Percentiles rank a stretch among this genome's conserved stretches.
Evolutionary conservation across 257 asterid species (phyloP).

Genomic region (Thymus mandschuricus): DNA sequence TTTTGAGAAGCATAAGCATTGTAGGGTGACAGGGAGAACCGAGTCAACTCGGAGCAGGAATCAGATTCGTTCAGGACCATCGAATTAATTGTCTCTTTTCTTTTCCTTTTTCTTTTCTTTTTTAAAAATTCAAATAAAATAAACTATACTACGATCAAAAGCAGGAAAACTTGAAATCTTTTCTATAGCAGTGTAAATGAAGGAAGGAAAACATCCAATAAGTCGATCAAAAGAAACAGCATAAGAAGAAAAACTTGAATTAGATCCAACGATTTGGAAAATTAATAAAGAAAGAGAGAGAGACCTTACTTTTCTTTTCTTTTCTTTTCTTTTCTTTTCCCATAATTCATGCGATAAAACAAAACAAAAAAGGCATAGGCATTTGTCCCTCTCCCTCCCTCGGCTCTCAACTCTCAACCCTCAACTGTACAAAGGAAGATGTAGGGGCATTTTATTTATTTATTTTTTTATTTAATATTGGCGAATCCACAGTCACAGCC

Average conservation of each 20-base stretch:
- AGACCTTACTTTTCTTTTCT: too few species aligned
- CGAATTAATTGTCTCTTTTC: too few species aligned
- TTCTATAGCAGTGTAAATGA: not conserved
- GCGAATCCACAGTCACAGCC: too few species aligned
- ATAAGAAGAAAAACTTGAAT: not conserved
- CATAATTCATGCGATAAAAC: slow-evolving; percentile 35
- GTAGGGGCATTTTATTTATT: too few species aligned
- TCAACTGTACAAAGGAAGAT: slow-evolving; percentile 28
- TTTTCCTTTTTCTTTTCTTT: too few species aligned
- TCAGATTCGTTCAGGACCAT: slow-evolving; percentile 61
- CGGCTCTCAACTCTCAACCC: not conserved
- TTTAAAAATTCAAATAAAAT: too few species aligned
- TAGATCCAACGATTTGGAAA: not conserved
- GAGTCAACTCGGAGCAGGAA: slow-evolving; percentile 34
- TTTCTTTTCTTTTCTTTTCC: slow-evolving; percentile 1
- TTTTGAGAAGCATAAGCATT: too few species aligned
- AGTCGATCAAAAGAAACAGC: not conserved
- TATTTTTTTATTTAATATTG: too few species aligned
- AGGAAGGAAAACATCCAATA: not conserved
- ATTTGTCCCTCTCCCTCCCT: too few species aligned
- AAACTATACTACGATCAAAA: slow-evolving; percentile 25
- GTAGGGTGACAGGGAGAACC: not conserved
- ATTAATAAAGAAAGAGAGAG: not conserved
- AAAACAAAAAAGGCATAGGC: not conserved
- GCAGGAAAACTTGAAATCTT: slow-evolving; percentile 32